Conservation (phyloP, 805 yeast genomes). For the Saccharomyces kudriavzevii region DNA sequence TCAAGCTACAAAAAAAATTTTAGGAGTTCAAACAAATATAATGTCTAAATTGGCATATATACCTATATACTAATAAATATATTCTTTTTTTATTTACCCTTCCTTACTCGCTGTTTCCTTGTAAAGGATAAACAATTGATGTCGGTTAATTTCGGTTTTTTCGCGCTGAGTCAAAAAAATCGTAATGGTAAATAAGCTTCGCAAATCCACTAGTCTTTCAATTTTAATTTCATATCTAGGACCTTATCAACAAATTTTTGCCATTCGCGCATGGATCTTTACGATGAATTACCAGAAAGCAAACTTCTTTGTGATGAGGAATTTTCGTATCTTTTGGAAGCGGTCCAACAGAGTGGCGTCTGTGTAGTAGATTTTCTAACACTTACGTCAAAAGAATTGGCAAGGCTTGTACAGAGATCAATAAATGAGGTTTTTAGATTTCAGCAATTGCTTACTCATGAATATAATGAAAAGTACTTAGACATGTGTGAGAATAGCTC, state of each 20-base stretch:
- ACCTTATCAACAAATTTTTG: background rate
- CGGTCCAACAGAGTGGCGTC: constrained; percentile 26
- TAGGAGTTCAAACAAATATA: background rate
- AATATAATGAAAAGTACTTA: constrained; percentile 10
- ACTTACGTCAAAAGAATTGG: constrained; percentile 29
- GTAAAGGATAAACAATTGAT: background rate
- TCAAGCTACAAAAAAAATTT: background rate
- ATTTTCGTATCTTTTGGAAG: constrained; percentile 25
- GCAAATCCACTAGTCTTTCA: background rate
- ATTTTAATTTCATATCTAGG: background rate
- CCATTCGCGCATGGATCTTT: constrained; percentile 33
- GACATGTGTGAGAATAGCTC: constrained; percentile 1
- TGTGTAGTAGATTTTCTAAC: constrained; percentile 37
- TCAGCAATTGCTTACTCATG: constrained; percentile 14
- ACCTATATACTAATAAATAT: background rate
- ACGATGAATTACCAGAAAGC: constrained; percentile 35
- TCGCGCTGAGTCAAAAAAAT: background rate
- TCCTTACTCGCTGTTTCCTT: background rate
- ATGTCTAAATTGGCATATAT: background rate
- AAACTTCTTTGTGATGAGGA: constrained; percentile 29
- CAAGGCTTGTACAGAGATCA: constrained; percentile 30
- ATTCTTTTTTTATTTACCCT: background rate
- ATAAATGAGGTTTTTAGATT: constrained; percentile 27
- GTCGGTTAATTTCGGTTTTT: background rate
- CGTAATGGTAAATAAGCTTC: background rate